phyloP scores from a whole-genome alignment of 805 yeast species.

The Lipomyces starkeyi region DNA sequence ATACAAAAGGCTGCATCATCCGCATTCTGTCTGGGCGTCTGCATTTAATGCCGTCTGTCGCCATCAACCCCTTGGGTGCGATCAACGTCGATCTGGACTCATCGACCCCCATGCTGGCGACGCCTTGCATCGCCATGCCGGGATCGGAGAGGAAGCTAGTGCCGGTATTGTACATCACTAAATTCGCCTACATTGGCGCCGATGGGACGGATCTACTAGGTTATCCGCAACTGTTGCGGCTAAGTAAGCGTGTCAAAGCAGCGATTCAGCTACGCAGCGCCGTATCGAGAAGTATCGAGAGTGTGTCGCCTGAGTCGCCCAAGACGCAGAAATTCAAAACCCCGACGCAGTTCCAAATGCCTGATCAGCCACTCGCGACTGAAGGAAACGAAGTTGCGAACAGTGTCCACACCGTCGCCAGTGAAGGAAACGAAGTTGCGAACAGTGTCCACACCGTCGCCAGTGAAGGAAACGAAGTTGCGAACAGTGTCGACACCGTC shows the following conservation, averaged over 20 bases:
- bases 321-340: not conserved
- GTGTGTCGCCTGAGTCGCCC: not conserved
- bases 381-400: not conserved
- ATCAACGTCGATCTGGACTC: conserved; percentile 13
- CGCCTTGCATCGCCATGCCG: not conserved
- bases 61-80: conserved; percentile 7
- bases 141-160: not conserved
- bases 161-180: conserved; percentile 19
- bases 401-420: not conserved
- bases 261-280: conserved; percentile 6
- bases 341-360: not conserved
- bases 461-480: not conserved
- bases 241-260: conserved; percentile 1
- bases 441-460: not conserved
- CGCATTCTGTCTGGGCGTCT: conserved; percentile 8
- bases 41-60: conserved; percentile 23
- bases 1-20: conserved; percentile 20
- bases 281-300: not conserved
- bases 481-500: not conserved
- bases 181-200: conserved; percentile 20
- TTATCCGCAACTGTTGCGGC: conserved; percentile 13
- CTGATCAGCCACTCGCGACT: not conserved
- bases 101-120: not conserved
- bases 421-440: not conserved
- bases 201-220: conserved; percentile 24